Percentiles rank a stretch among this genome's conserved stretches.
Conservation (phyloP, 306 rosid genomes). For the Boehmeria nivea region DNA sequence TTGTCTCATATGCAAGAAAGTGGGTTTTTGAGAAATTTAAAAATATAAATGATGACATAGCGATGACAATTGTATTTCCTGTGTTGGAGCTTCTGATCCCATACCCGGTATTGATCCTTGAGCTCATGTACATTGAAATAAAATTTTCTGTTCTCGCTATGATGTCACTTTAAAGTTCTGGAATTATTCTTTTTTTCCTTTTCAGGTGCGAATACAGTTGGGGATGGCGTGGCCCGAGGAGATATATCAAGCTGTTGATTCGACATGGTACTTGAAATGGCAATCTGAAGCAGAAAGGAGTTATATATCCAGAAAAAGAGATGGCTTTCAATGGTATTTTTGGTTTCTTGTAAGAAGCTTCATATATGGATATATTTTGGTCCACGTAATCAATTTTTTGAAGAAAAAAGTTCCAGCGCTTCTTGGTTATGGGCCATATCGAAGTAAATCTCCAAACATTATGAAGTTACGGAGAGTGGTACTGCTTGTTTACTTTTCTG, state of each 20-base stretch:
- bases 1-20: constrained; percentile 35
- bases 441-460: constrained; percentile 52
- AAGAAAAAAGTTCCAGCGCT: constrained; percentile 47
- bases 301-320: constrained; percentile 44
- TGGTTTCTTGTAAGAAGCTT: constrained; percentile 54
- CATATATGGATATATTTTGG: constrained; percentile 54
- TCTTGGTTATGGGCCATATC: constrained; percentile 76
- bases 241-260: constrained; percentile 53
- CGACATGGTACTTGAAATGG: constrained; percentile 87
- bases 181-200: constrained; percentile 20
- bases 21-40: constrained; percentile 41
- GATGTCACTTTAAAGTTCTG: constrained; percentile 16
- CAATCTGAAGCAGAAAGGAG: constrained; percentile 75
- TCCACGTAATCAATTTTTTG: constrained; percentile 44
- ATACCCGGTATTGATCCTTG: constrained; percentile 48
- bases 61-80: constrained; percentile 70
- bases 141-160: constrained; percentile 3
- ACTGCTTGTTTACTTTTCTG: constrained; percentile 29
- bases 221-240: constrained; percentile 99
- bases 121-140: constrained; percentile 21
- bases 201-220: constrained; percentile 57
- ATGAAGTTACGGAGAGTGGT: constrained; percentile 74
- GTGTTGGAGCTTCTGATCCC: constrained; percentile 61
- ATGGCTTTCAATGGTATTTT: constrained; percentile 40
- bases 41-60: constrained; percentile 57